Base-by-base conservation (phyloP, 345 rosid species). In the Gossypium raimondii region DNA sequence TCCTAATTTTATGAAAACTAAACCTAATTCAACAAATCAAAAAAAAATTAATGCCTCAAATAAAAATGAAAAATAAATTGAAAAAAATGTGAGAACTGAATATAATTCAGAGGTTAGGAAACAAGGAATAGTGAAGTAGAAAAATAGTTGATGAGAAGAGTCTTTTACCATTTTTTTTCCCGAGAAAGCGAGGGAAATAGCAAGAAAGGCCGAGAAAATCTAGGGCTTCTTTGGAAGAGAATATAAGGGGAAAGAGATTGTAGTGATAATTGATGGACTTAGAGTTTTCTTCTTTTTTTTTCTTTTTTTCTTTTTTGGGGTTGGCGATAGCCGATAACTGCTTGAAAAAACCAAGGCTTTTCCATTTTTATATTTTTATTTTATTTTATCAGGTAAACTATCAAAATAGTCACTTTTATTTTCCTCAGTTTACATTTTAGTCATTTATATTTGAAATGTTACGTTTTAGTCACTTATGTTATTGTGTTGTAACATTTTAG, bases 151-250 rank as follows among this genome's bases (percentile, higher is more conserved):
- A 45, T 16, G 67, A 45, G 29, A 6, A 44, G 2, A 66, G n/a
- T 2, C 1, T 65, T 83, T 76, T 78, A 82, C 87, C 87, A 82
- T 85, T 80, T 78, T 34, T 78, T 78, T 43, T 27, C 78, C 72
- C 7, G 77, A 75, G 69, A 77, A 68, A 70, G 48, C 51, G 78
- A 55, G 58, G 43, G 24, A 58, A 58, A 47, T 56, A 65, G 63
- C 47, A 73, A 72, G 70, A 58, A 45, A 41, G 27, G 38, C 45
- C 12, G 83, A 82, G 85, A 80, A 76, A 85, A 85, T 80, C 78
- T 85, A 82, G 84, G 81, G 78, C 82, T 75, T 47, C 3, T 45
- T 66, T 44, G 38, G 58, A 65, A 65, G 70, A 61, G 61, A 27
- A 41, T 12, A 13, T 1, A 51, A 51, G 6, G 70, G 2, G 45